Evolutionary conservation across 1,284 basidiomycete species (phyloP).

Genomic region (Leccinum insigne): DNA sequence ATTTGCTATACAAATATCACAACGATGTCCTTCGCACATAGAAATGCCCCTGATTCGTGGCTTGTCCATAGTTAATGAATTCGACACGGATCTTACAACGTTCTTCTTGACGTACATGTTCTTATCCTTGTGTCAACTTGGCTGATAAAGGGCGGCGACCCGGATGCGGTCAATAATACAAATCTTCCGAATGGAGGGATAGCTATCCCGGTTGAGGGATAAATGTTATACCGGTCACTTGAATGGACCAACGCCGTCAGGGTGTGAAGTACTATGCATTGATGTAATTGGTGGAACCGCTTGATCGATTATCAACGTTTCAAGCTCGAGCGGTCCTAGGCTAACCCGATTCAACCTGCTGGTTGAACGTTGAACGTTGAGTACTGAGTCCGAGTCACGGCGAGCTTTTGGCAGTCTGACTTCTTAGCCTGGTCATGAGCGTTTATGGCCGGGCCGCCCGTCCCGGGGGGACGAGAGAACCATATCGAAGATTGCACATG

Average conservation of each 20-base stretch:
- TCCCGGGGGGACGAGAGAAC: slow-evolving; percentile 13
- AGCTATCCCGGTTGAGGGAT: not conserved
- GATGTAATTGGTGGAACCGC: not conserved
- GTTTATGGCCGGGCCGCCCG: slow-evolving; percentile 8
- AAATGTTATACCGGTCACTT: slow-evolving; percentile 1
- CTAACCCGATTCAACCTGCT: not conserved
- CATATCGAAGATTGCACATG: not conserved
- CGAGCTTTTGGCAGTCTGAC: not conserved
- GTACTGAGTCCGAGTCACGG: not conserved
- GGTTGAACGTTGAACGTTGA: not conserved
- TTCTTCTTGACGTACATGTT: slow-evolving; percentile 22
- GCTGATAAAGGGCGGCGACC: slow-evolving; percentile 2
- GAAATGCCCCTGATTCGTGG: slow-evolving; percentile 2
- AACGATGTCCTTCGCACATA: slow-evolving; percentile 2
- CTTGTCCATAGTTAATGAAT: slow-evolving; percentile 1
- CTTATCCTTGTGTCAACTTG: slow-evolving; percentile 6
- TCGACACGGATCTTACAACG: slow-evolving; percentile 1
- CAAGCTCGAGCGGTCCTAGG: not conserved
- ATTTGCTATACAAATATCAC: slow-evolving; percentile 8
- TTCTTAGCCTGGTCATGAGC: not conserved
- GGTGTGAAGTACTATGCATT: slow-evolving; percentile 3
- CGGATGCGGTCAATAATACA: slow-evolving; percentile 11
- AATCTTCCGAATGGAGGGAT: slow-evolving; percentile 15
- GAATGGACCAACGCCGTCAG: not conserved
- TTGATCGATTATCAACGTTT: not conserved